Percentiles rank a stretch among this genome's conserved stretches.
Conservation (phyloP, 2,329 filamentous ascomycete species). For the Paecilomyces fulvus region DNA sequence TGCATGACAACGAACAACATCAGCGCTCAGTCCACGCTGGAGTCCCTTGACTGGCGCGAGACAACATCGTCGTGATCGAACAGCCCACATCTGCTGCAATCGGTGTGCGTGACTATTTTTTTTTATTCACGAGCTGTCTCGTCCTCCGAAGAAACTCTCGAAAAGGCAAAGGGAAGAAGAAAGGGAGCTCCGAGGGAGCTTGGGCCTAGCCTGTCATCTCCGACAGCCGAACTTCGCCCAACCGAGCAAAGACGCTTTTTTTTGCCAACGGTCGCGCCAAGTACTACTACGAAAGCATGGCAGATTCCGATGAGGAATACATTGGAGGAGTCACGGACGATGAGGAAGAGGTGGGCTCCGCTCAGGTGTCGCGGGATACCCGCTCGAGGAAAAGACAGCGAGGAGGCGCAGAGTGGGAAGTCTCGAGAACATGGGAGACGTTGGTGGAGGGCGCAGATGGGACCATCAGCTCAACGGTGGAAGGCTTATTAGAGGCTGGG, state of each 20-base stretch:
- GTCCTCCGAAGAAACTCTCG: not conserved
- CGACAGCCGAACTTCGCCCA: constrained; percentile 2
- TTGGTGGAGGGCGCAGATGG: constrained; percentile 73
- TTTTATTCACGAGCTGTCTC: not conserved
- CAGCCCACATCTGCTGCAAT: constrained; percentile 23
- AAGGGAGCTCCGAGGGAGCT: constrained; percentile 24
- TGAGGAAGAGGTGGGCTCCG: constrained; percentile 27
- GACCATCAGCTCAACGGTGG: constrained; percentile 61
- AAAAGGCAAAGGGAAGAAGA: constrained; percentile 2
- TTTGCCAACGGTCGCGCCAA: not conserved
- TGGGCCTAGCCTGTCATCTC: constrained; percentile 13
- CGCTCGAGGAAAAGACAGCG: constrained; percentile 30
- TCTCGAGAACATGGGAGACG: constrained; percentile 52
- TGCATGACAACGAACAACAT: constrained; percentile 16
- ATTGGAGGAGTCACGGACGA: constrained; percentile 42
- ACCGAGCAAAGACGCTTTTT: not conserved
- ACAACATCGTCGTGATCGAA: constrained; percentile 16
- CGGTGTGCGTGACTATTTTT: not conserved
- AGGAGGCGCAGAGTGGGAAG: constrained; percentile 37
- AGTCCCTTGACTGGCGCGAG: constrained; percentile 20
- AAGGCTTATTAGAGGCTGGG: constrained; percentile 68
- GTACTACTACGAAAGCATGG: constrained; percentile 20
- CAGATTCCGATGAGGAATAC: constrained; percentile 46
- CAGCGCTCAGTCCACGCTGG: constrained; percentile 15
- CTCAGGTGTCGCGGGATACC: constrained; percentile 20